phyloP scores from a whole-genome alignment of 192 early-diverging fungal genomes.

The Dissophora ornata region DNA sequence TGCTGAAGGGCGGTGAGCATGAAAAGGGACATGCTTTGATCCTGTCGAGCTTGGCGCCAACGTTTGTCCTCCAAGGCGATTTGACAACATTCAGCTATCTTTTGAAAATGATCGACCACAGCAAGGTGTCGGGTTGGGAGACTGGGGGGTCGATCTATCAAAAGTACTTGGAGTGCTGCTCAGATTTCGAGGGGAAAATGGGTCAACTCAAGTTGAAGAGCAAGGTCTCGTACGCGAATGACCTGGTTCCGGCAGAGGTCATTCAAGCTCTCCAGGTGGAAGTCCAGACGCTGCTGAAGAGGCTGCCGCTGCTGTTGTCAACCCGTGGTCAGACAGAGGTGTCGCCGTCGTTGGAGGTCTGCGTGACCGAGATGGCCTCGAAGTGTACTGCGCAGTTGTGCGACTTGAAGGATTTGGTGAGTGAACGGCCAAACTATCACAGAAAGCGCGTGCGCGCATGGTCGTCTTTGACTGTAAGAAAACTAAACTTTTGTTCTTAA shows the following conservation, averaged over 20 bases:
- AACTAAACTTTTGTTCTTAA: background rate
- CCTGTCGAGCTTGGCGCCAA: constrained; percentile 67
- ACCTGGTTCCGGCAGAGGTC: constrained; percentile 34
- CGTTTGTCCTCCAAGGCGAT: constrained; percentile 61
- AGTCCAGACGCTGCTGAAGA: constrained; percentile 9
- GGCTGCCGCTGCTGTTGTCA: constrained; percentile 19
- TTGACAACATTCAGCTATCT: constrained; percentile 51
- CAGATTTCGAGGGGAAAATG: constrained; percentile 31
- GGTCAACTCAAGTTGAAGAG: constrained; percentile 4
- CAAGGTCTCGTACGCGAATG: constrained; percentile 31
- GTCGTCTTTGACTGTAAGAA: background rate
- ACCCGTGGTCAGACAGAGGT: background rate
- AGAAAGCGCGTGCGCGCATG: background rate
- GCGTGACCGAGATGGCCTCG: constrained; percentile 40
- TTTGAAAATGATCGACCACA: constrained; percentile 53
- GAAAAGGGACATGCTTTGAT: constrained; percentile 62
- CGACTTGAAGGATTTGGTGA: constrained; percentile 33
- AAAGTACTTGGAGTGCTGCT: constrained; percentile 43
- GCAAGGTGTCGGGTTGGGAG: constrained; percentile 33
- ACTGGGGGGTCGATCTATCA: constrained; percentile 47
- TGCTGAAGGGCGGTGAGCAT: constrained; percentile 59
- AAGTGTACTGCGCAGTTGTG: constrained; percentile 32
- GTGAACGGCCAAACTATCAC: background rate
- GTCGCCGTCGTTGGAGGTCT: constrained; percentile 14
- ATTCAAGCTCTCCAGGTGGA: constrained; percentile 21